Base-by-base conservation (phyloP, 352 stramenopile species). In the Thalassiosira mediterranea region DNA sequence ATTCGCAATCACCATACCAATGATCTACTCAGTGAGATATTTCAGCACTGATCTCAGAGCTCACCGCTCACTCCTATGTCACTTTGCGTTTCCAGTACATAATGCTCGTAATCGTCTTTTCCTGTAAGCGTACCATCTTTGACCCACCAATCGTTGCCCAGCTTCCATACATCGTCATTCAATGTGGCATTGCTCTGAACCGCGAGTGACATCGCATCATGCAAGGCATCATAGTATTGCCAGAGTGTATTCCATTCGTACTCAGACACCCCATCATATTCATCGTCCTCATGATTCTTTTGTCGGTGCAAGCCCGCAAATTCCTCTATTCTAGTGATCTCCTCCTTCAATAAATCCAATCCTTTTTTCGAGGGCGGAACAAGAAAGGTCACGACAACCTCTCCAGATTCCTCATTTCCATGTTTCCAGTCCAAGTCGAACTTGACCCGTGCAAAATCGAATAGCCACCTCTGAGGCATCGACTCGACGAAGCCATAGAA, bases 401-500 rank as follows among this genome's bases (percentile, higher is more conserved):
- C 56, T 48, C 37, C 37, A 32, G 44, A 53, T 28, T 44, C 28
- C 52, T 76, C 56, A 23, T 63, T 44, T 15, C 32, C 49, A 37
- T 76, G 48, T 13, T 54, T 71, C 19, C 40, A 65, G 59, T 54
- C 53, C 19, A 60, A 31, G 21, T 75, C 62, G 23, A 70, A 63
- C 17, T 73, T 68, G 0, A 69, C 34, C 26, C 48, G 40, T 17
- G 32, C 31, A 70, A 78, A 66, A 29, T 78, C 66, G 51, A 78
- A 73, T 23, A 81, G 34, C 82, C 82, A 90, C 3, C 54, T 13
- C 38, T 84, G 80, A 8, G 84, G 84, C 52, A 77, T 72, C 0
- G 47, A 1, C 59, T 90, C 84, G 1, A 90, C 66, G 48, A 89
- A 89, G 7, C 80, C 84, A 78, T 72, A 88, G 58, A 83, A 61